Evolutionary conservation across 176 grass and related monocot genomes (phyloP), one percentile per base, ranked within the genome.

Genomic region (Poa pratensis): DNA sequence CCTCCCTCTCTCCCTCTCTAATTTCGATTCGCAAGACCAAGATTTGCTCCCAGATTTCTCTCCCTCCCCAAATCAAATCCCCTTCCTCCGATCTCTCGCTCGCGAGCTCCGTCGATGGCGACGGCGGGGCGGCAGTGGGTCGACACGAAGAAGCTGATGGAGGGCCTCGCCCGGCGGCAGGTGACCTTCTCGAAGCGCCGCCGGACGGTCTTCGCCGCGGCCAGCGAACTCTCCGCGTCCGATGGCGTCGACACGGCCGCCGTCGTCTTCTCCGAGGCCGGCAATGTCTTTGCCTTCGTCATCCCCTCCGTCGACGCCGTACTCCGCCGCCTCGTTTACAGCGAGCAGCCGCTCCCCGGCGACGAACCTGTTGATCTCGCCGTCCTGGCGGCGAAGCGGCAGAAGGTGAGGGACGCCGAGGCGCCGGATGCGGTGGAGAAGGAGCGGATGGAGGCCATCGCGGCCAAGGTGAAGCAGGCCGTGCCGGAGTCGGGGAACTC

Each of bases 231-330:
- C 61, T 64, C 61, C 23, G 26, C 26, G 13, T 2, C 0, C 26
- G 28, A 0, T 13, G 23, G 24, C 26, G 61, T 30, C 61, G 24
- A 64, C 61, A 64, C 54, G 16, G 51, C 51, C 51, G 5, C 16
- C 51, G 7, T 64, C 26, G 61, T 64, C 61, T 64, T 64, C 61
- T 64, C 61, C 61, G 13, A 64, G 61, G 5, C 5, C 26, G 61
- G 61, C 61, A 64, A 0, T 1, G 24, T 13, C 61, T 64, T 30
- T 26, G 61, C 61, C 26, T 30, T 64, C 61, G 61, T 24, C 13
- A 64, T 12, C 61, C 23, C 61, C 61, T 64, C 61, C 12, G 61
- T 64, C 26, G 61, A 64, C 61, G 24, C 61, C 61, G 61, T 64
- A 12, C 23, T 64, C 23, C 24, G 61, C 23, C 61, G 61, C 1